A percentile compares a stretch with the other conserved stretches of the same genome.
These are phyloP conservation scores for Lojkania enalia DNA, from an alignment of 2,329 filamentous ascomycete species.

Conservation along the genomic window DNA sequence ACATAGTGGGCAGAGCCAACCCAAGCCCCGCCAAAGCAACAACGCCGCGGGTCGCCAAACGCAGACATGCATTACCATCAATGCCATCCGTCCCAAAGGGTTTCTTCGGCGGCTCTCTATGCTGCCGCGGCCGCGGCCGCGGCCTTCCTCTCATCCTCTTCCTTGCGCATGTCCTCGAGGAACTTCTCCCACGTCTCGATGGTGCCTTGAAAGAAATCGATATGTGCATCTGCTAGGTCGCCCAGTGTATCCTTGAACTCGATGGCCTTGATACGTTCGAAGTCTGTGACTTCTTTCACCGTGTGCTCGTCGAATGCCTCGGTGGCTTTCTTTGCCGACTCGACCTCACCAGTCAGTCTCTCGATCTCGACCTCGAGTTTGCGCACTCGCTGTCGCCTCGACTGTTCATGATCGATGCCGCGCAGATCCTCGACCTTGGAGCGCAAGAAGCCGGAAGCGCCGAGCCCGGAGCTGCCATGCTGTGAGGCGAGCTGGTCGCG, in stretches of 20 bases:
- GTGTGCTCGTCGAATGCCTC: conserved; percentile 97
- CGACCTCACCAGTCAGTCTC: conserved; percentile 82
- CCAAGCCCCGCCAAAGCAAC: too few relatives aligned
- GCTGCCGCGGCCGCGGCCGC: conserved; percentile 13
- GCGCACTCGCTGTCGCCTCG: conserved; percentile 80
- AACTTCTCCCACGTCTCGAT: conserved; percentile 88
- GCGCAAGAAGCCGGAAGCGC: conserved; percentile 84
- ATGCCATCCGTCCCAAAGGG: too few relatives aligned
- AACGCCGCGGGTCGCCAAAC: too few relatives aligned
- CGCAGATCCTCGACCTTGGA: conserved; percentile 96
- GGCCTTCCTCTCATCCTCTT: conserved; percentile 50
- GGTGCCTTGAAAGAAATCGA: conserved; percentile 81
- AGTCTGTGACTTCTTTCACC: conserved; percentile 87
- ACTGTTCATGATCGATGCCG: conserved; percentile 93
- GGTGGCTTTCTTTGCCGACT: conserved; percentile 80
- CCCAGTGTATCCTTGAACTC: conserved; percentile 91
- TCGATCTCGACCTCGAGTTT: conserved; percentile 93
- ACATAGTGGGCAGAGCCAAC: too few relatives aligned
- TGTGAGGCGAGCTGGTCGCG: conserved; percentile 76
- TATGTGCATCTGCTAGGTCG: conserved; percentile 79
- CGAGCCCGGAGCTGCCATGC: conserved; percentile 63
- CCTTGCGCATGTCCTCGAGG: conserved; percentile 81
- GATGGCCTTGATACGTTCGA: conserved; percentile 92
- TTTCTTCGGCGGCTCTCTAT: too few relatives aligned
- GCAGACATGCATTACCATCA: too few relatives aligned